Conservation (phyloP, 1,139 yeast species). For the Diutina scorzettiae region DNA sequence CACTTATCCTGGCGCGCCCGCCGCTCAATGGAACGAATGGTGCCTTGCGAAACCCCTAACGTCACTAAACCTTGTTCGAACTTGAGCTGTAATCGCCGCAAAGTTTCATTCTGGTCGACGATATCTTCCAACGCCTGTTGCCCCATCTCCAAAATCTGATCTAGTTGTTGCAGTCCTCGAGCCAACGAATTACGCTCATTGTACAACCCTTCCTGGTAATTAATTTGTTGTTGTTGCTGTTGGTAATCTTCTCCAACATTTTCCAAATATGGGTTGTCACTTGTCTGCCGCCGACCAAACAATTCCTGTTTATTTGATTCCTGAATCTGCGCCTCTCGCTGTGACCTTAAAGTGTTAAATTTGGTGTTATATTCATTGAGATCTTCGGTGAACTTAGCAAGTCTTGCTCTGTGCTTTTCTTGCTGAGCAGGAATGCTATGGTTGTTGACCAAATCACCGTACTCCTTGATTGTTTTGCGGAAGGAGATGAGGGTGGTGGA, state of each 20-base stretch:
- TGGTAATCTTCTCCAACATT: constrained; percentile 19
- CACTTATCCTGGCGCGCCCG: constrained; percentile 86
- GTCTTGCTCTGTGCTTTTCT: constrained; percentile 57
- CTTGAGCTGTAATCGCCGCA: constrained; percentile 50
- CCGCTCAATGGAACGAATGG: constrained; percentile 70
- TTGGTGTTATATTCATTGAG: constrained; percentile 41
- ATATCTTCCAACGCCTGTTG: constrained; percentile 76
- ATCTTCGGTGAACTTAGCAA: constrained; percentile 50
- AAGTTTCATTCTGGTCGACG: constrained; percentile 69
- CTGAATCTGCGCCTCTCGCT: constrained; percentile 49
- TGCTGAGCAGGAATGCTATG: constrained; percentile 20
- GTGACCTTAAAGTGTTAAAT: constrained; percentile 50
- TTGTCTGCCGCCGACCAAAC: constrained; percentile 38
- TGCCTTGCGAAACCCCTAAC: constrained; percentile 77
- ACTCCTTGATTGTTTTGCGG: constrained; percentile 67
- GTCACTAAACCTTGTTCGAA: constrained; percentile 65
- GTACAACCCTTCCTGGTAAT: constrained; percentile 53
- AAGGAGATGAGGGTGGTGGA: constrained; percentile 73
- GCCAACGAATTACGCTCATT: constrained; percentile 56
- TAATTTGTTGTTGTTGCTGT: constrained; percentile 18
- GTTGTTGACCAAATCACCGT: constrained; percentile 39
- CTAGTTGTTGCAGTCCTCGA: constrained; percentile 71
- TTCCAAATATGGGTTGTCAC: constrained; percentile 52
- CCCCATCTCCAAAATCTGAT: constrained; percentile 85
- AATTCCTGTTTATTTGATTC: constrained; percentile 47